Evolutionary conservation across 1,284 basidiomycete genomes (phyloP), one percentile per base, ranked within the genome.

Genomic region (Moesziomyces sp.): DNA sequence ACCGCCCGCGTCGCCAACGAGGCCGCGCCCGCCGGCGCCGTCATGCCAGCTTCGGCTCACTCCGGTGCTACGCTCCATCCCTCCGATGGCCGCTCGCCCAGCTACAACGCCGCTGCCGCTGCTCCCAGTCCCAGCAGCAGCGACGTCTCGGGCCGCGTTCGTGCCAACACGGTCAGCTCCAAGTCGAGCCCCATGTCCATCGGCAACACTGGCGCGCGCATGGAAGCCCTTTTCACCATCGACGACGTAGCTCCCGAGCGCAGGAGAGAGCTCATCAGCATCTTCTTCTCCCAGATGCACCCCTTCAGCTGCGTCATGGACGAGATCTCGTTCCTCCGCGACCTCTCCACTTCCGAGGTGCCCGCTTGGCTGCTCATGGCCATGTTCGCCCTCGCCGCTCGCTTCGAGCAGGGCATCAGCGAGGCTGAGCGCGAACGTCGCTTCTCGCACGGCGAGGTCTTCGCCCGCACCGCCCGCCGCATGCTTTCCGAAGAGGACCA

Each of bases 271-370:
- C 61, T 77, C 43, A 75, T 81, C 47, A 74, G 74, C 52, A 73
- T 75, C 78, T 86, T 86, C 75, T 83, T 86, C 66, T 79, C 83
- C 18, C 80, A 83, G 30, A 79, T 86, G 8, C 82, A 82, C 19
- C 86, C 86, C 26, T 85, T 85, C 70, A 79, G 77, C 43, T 72
- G 82, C 44, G 85, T 86, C 80, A 78, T 86, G 52, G 86, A 87
- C 68, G 75, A 78, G 21, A 80, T 86, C 24, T 86, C 85, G 3
- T 86, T 87, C 77, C 75, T 85, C 11, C 83, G 86, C 58, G 84
- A 86, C 13, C 77, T 85, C 14, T 86, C 85, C 65, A 83, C 85
- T 42, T 79, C 78, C 38, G 82, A 83, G 47, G 79, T 85, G 5
- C 84, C 85, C 14, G 82, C 84, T 6, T 76, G 85, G 44, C 78